phyloP scores from a whole-genome alignment of 345 rosid species.

The Gossypium anomalum region DNA sequence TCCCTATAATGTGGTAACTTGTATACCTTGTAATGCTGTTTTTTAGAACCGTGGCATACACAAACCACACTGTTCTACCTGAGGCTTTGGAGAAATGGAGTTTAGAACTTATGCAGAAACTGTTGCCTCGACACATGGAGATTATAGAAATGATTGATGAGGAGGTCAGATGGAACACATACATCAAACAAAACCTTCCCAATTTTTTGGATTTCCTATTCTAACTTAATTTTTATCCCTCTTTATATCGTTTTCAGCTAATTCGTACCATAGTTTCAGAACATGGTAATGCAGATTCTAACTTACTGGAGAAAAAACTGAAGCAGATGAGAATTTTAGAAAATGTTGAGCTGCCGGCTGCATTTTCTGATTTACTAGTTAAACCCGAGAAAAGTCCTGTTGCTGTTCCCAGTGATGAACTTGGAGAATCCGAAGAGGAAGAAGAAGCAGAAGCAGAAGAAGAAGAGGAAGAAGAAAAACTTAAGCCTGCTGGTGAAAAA shows the following conservation, averaged over 20 bases:
- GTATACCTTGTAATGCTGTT: slow-evolving; percentile 13
- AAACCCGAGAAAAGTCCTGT: slow-evolving; percentile 39
- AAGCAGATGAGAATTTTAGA: slow-evolving; percentile 78
- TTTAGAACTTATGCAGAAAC: slow-evolving; percentile 68
- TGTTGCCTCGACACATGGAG: slow-evolving; percentile 75
- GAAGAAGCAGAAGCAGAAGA: slow-evolving; percentile 20
- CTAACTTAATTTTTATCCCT: slow-evolving; percentile 16
- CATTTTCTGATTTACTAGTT: slow-evolving; percentile 54
- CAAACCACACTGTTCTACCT: slow-evolving; percentile 81
- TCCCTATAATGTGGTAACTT: background rate
- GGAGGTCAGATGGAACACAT: slow-evolving; percentile 45
- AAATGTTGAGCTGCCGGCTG: slow-evolving; percentile 65
- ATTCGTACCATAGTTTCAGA: slow-evolving; percentile 53
- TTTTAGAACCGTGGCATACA: slow-evolving; percentile 72
- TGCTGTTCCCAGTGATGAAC: slow-evolving; percentile 24
- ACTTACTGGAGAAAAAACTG: slow-evolving; percentile 49
- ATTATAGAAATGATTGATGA: slow-evolving; percentile 79
- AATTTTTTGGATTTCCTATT: background rate
- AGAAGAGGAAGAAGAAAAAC: slow-evolving; percentile 16
- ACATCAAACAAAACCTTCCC: slow-evolving; percentile 5
- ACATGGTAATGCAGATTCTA: slow-evolving; percentile 49
- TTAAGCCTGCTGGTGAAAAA: slow-evolving; percentile 12
- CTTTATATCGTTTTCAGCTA: slow-evolving; percentile 39
- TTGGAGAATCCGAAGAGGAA: slow-evolving; percentile 29
- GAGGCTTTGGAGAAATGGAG: slow-evolving; percentile 93